These are phyloP conservation scores for Boletus rex-veris DNA, from an alignment of 768 basidiomycete species.

Conservation along the genomic window DNA sequence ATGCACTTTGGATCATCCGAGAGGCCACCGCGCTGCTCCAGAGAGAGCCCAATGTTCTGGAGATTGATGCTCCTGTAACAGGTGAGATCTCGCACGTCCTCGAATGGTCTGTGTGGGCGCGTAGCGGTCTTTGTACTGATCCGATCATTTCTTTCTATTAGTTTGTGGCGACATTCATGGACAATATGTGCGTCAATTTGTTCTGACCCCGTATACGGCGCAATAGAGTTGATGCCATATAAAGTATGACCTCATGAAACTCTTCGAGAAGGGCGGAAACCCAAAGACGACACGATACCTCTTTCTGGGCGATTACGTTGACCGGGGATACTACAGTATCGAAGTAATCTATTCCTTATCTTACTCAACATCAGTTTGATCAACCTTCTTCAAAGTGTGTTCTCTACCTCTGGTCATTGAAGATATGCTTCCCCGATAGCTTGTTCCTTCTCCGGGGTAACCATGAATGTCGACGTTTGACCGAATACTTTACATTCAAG, in stretches of 20 bases:
- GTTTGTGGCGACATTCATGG: conserved; percentile 23
- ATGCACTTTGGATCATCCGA: conserved; percentile 64
- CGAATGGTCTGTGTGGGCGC: background rate
- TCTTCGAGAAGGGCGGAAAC: conserved; percentile 74
- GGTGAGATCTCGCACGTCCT: conserved; percentile 36
- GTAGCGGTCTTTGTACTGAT: conserved; percentile 21
- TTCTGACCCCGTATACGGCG: background rate
- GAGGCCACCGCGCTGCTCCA: conserved; percentile 54
- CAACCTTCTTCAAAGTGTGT: conserved; percentile 40
- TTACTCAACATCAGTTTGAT: conserved; percentile 1
- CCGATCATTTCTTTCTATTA: conserved; percentile 1
- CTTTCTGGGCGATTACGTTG: conserved; percentile 74
- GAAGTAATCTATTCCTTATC: conserved; percentile 42
- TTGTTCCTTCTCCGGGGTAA: conserved; percentile 61
- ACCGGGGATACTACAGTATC: conserved; percentile 73
- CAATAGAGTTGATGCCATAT: conserved; percentile 10
- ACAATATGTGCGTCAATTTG: conserved; percentile 25
- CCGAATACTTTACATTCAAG: conserved; percentile 63
- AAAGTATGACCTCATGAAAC: conserved; percentile 76
- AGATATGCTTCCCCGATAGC: conserved; percentile 60
- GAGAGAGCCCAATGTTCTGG: conserved; percentile 60
- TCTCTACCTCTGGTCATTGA: conserved; percentile 59
- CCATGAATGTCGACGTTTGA: conserved; percentile 64
- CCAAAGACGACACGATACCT: conserved; percentile 71
- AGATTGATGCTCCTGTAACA: conserved; percentile 71